Evolutionary conservation across 1,139 yeast species (phyloP).

Genomic region (Candida labiduridarum): DNA sequence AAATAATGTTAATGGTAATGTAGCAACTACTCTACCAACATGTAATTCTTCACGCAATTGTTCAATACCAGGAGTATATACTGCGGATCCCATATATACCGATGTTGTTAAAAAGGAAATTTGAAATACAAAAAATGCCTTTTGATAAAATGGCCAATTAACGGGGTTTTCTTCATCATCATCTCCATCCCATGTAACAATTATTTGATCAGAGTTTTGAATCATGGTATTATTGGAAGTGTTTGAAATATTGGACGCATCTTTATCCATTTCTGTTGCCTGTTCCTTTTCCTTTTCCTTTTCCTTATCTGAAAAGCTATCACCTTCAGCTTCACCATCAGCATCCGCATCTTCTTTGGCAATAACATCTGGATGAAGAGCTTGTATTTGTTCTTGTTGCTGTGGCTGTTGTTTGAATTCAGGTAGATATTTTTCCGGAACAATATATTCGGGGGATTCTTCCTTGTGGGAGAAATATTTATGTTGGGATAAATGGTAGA

Average conservation of each 20-base stretch:
- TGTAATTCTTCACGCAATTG: constrained; percentile 44
- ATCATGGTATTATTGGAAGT: not conserved
- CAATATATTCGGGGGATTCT: constrained; percentile 30
- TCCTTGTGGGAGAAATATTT: constrained; percentile 30
- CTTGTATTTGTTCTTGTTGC: too few species aligned
- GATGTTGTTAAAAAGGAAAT: constrained; percentile 26
- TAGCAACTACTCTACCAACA: constrained; percentile 43
- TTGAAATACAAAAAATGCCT: constrained; percentile 22
- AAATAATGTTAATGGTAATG: constrained; percentile 40
- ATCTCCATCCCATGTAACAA: constrained; percentile 30
- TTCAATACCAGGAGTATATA: constrained; percentile 32
- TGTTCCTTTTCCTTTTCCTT: too few species aligned
- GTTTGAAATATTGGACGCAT: not conserved
- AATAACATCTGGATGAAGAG: too few species aligned
- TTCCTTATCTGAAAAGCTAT: too few species aligned
- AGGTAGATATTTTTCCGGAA: constrained; percentile 32
- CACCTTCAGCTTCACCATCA: not conserved
- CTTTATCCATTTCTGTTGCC: not conserved
- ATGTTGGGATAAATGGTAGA: constrained; percentile 30
- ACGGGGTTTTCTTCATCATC: constrained; percentile 34
- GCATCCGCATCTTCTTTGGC: not conserved
- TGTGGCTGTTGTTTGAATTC: constrained; percentile 8
- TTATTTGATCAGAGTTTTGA: constrained; percentile 8
- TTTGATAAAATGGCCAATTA: constrained; percentile 28
- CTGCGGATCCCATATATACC: constrained; percentile 32